Percentiles rank a stretch among this genome's conserved stretches.
phyloP scores from a whole-genome alignment of 495 filamentous ascomycete genomes.

The Lophium mytilinum region DNA sequence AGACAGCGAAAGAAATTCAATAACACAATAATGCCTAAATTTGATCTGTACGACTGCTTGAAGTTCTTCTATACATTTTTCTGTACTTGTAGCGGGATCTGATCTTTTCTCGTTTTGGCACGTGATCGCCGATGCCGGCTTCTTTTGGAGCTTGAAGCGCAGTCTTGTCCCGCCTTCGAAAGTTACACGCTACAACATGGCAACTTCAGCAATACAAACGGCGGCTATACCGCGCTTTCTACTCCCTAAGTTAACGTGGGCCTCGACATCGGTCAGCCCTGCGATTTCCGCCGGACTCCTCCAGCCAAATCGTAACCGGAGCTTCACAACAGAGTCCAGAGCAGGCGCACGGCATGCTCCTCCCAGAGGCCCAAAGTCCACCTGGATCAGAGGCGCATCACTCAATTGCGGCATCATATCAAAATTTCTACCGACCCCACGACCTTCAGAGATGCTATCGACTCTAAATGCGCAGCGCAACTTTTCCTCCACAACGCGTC shows the following conservation, averaged over 20 bases:
- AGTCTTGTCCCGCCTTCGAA: not conserved
- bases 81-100: too few relatives aligned
- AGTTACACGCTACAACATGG: constrained; percentile 1
- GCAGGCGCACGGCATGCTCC: too few relatives aligned
- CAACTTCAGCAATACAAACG: constrained; percentile 5
- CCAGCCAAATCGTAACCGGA: constrained; percentile 1
- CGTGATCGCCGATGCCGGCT: too few relatives aligned
- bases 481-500: constrained; percentile 62
- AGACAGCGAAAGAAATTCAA: too few relatives aligned
- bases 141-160: not conserved
- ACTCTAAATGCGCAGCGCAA: not conserved
- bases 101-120: too few relatives aligned
- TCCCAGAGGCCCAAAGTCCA: not conserved
- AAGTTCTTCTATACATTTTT: too few relatives aligned
- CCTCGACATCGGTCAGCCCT: not conserved
- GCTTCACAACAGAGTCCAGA: not conserved
- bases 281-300: not conserved
- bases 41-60: too few relatives aligned
- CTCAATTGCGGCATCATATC: not conserved
- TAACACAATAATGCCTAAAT: too few relatives aligned
- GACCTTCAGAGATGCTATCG: not conserved
- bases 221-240: constrained; percentile 20
- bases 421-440: not conserved
- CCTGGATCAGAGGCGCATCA: not conserved
- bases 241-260: constrained; percentile 15